phyloP scores from a whole-genome alignment of 2,329 filamentous ascomycete species.

The Curvularia lunata region DNA sequence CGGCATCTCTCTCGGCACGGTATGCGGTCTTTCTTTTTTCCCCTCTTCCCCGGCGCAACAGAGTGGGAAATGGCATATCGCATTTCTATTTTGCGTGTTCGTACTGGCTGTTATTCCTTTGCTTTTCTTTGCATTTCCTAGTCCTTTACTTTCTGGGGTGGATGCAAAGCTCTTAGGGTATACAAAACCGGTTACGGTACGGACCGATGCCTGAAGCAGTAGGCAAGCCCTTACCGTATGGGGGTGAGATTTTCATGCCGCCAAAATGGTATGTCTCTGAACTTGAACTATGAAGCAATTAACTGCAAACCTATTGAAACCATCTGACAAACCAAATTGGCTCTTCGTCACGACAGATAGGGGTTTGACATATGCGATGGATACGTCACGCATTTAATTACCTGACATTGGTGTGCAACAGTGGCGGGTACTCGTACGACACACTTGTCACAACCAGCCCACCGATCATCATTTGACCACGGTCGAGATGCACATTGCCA shows the following conservation, averaged over 20 bases:
- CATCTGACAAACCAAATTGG: background rate
- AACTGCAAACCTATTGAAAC: background rate
- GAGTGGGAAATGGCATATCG: background rate
- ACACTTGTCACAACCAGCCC: background rate
- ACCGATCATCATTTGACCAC: background rate
- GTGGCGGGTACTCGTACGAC: background rate
- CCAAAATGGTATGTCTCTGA: background rate
- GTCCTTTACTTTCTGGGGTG: background rate
- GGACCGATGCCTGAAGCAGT: constrained; percentile 1
- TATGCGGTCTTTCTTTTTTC: background rate
- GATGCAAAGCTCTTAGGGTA: background rate
- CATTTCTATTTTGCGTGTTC: background rate
- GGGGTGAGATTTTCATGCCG: background rate
- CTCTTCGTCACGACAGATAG: background rate
- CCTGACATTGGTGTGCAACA: background rate
- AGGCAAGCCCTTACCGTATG: background rate
- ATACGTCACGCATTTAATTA: background rate
- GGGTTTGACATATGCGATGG: background rate
- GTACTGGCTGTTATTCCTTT: background rate
- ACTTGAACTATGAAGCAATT: background rate
- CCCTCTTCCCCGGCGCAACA: background rate
- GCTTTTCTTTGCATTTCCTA: background rate
- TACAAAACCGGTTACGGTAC: constrained; percentile 1
- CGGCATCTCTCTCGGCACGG: background rate
- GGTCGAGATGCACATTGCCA: background rate